Evolutionary conservation across 352 stramenopile species (phyloP), one percentile per base, ranked within the genome.

Genomic region (Globisporangium uncinulatum): DNA sequence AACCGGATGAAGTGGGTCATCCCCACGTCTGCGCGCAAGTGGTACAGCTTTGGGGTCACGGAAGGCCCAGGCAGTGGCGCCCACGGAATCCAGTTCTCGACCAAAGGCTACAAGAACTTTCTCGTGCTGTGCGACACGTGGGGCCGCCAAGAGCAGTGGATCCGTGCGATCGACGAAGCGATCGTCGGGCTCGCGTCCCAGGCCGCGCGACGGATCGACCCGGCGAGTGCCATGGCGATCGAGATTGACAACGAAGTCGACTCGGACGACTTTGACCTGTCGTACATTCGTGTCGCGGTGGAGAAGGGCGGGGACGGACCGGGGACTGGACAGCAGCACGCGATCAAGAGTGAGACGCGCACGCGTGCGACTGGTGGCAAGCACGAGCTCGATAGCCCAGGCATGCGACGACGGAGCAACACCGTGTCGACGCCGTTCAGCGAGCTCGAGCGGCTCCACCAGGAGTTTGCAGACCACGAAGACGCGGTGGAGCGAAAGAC

Each of bases 1-100:
- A 92, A 70, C 34, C 82, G 85, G n/a, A 93, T 94, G 85, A 94
- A 94, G 63, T 94, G 85, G 85, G 83, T 94, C 51, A 91, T 94
- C 41, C 85, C 85, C 1, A 94, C 83, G 8, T 92, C 83, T 2
- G 81, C 84, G 15, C 80, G 83, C 7, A 94, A 94, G 56, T 94
- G 85, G 85, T 94, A 94, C 63, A 91, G 76, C 57, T 94, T 94
- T 59, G 83, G 83, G 0, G 72, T 90, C 15, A 82, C 73, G 9
- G 82, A 89, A 48, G 83, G 85, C 1, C 85, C 85, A 8, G 85
- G 85, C 13, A 91, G 83, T 41, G 85, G 85, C n/a, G 85, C 85
- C 11, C 85, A 94, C 17, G 82, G 85, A 17, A 76, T 94, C 15
- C 80, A 92, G 57, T 94, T 94, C 55, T 89, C 83, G 10, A 92